Evolutionary conservation across 306 rosid species (phyloP).

Genomic region (Canavalia gladiata): DNA sequence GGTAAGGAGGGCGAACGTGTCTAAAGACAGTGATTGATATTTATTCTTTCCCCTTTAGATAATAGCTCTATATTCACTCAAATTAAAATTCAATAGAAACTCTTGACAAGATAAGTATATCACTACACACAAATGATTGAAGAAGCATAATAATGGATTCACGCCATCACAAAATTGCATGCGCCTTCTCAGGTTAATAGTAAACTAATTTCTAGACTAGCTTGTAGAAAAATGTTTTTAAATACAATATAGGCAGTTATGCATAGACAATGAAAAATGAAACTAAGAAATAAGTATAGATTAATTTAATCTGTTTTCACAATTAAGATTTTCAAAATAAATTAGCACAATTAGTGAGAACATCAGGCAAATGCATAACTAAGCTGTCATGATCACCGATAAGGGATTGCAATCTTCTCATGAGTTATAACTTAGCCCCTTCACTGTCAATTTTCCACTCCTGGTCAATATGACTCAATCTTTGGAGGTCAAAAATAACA

Average conservation of each 20-base stretch:
- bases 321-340: conserved; percentile 12
- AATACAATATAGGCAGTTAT: conserved; percentile 2
- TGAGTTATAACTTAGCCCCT: conserved; percentile 53
- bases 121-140: background rate
- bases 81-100: conserved; percentile 12
- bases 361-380: conserved; percentile 68
- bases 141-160: background rate
- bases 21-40: background rate
- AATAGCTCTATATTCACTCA: background rate
- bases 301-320: background rate
- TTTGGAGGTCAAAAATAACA: conserved; percentile 88
- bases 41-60: background rate
- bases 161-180: background rate
- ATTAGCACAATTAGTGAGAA: conserved; percentile 38
- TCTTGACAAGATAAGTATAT: background rate
- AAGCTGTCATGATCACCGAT: conserved; percentile 55
- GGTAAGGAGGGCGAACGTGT: background rate
- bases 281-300: background rate
- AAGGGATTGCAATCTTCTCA: conserved; percentile 59
- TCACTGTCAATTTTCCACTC: conserved; percentile 59
- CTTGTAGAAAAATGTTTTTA: conserved; percentile 11
- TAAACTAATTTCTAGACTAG: conserved; percentile 27
- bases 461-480: conserved; percentile 72
- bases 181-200: conserved; percentile 2
- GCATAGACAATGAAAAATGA: background rate